Conservation (phyloP, 352 stramenopile genomes). For the Phytopythium montanum region DNA sequence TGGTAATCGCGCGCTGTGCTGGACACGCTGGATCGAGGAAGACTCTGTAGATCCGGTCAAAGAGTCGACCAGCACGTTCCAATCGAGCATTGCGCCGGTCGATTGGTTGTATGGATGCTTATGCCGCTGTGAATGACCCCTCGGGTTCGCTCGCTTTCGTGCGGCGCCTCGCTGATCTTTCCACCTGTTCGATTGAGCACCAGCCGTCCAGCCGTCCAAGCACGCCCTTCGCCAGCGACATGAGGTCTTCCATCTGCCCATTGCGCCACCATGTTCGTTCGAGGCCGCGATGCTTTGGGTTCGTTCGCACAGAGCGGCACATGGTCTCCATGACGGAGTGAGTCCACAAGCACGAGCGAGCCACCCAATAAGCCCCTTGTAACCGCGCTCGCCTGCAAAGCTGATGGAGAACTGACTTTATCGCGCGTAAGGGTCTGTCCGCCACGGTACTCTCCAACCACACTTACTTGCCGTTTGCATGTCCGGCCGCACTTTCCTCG, state of each 20-base stretch:
- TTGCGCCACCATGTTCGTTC: not conserved
- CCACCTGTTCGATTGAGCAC: not conserved
- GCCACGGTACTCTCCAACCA: not conserved
- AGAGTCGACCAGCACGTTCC: not conserved
- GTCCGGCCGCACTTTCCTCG: not conserved
- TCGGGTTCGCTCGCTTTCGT: not conserved
- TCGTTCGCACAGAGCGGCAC: no score
- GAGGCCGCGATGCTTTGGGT: no score
- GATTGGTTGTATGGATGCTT: conserved; percentile 22
- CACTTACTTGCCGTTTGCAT: conserved; percentile 1
- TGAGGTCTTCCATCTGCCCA: not conserved
- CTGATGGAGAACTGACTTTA: conserved; percentile 5
- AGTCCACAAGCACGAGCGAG: no score
- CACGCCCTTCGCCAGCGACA: not conserved
- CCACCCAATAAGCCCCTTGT: not conserved
- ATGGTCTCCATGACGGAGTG: no score
- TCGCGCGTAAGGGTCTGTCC: not conserved
- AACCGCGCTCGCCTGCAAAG: not conserved
- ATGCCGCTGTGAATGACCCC: not conserved
- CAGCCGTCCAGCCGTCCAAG: not conserved
- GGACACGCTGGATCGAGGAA: not conserved
- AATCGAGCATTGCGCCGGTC: conserved; percentile 12
- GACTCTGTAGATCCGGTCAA: not conserved
- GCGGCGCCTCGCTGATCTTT: not conserved
- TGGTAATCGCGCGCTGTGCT: not conserved